Evolutionary conservation across 1,139 yeast species (phyloP), one percentile per base, ranked within the genome.

Genomic region (Diutina rugosa): DNA sequence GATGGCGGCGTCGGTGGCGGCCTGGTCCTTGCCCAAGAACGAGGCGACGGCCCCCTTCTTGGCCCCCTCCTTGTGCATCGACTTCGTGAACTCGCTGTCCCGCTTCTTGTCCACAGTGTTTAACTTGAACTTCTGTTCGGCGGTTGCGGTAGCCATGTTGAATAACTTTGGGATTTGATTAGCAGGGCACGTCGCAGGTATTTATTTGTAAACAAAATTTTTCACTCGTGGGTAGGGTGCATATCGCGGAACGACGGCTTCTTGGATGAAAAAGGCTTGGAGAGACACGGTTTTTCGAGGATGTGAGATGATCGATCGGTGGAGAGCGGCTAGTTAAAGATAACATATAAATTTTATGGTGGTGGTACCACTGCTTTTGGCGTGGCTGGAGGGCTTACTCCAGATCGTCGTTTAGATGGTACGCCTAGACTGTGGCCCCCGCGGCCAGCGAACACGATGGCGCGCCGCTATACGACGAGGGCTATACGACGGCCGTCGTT

Each of bases 1-100:
- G 61, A 83, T 84, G 55, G 98, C 98, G 57, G 87, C 87, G 61
- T 80, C 79, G 64, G 89, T 87, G 54, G 98, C 98, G 56, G 79
- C 80, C 73, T 89, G 82, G 58, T 75, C 70, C 77, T 93, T 93
- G 64, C 84, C 73, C 61, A 90, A 69, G 63, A 90, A 79, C 38
- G 97, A 96, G 52, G 81, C 68, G 62, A 90, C 76, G 49, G 98
- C 99, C 46, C 83, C 74, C 65, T 79, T 80, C 60, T 81, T 71
- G 64, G 81, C 82, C 53, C 83, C 79, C 52, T 81, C 84, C 62
- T 97, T 97, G 69, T 93, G 97, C 70, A 93, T 73, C 55, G 95
- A 91, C 66, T 85, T 78, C 63, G 96, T 85, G 72, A 91, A 91
- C 57, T 84, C 77, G 66, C 76, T 72, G 67, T 81, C 85, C 63